Evolutionary conservation across 2,329 filamentous ascomycete genomes (phyloP).

Genomic region (Nemania sp.): DNA sequence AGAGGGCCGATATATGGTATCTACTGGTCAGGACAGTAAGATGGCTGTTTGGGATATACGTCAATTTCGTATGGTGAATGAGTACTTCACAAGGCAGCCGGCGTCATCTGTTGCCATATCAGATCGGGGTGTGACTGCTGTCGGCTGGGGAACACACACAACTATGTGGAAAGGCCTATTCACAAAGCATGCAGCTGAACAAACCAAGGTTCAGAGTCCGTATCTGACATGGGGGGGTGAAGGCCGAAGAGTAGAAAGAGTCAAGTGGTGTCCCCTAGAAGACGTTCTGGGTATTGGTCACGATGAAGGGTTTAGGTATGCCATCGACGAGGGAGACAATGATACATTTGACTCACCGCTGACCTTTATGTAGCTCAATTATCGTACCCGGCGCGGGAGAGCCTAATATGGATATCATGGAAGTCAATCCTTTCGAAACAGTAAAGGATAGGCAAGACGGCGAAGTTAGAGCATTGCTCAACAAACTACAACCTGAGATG

Average conservation of each 20-base stretch:
- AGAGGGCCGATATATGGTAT: conserved; percentile 95
- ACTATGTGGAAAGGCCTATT: conserved; percentile 94
- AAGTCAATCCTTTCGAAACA: conserved; percentile 95
- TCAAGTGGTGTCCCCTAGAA: conserved; percentile 94
- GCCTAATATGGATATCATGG: conserved; percentile 93
- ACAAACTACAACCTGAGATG: conserved; percentile 97
- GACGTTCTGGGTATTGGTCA: conserved; percentile 91
- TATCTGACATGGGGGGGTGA: conserved; percentile 96
- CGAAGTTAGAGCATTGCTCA: conserved; percentile 89
- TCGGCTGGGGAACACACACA: conserved; percentile 90
- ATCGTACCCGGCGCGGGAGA: conserved; percentile 96
- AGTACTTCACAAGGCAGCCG: conserved; percentile 85
- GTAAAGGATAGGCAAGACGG: conserved; percentile 90
- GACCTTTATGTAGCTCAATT: conserved; percentile 57
- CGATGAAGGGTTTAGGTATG: conserved; percentile 79
- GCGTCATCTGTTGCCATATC: conserved; percentile 88
- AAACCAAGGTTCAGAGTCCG: conserved; percentile 83
- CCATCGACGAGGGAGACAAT: not conserved
- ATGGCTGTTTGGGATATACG: conserved; percentile 81
- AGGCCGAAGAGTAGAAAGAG: conserved; percentile 81
- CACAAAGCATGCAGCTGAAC: conserved; percentile 75
- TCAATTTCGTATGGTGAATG: conserved; percentile 92
- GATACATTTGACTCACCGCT: conserved; percentile 56
- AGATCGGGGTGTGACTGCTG: conserved; percentile 86
- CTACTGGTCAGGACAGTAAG: conserved; percentile 74